Conservation (phyloP, 345 rosid species). For the Laguncularia racemosa region DNA sequence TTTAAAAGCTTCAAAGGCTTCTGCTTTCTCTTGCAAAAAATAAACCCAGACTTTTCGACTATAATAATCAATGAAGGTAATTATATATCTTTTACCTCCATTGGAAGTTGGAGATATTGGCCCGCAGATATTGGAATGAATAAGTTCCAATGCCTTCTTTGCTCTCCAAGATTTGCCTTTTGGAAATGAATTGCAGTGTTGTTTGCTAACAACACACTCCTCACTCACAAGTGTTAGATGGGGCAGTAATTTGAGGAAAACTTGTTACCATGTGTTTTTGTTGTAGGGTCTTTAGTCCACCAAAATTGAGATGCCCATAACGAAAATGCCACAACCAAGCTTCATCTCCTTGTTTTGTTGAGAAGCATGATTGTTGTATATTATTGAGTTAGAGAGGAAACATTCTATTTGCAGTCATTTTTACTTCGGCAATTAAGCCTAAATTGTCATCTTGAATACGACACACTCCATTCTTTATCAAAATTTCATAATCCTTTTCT, state of each 20-base stretch:
- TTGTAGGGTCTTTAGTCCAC: not conserved
- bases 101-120: too few species aligned
- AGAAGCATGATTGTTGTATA: not conserved
- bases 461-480: not conserved
- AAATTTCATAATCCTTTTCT: not conserved
- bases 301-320: constrained; percentile 3
- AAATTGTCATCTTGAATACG: not conserved
- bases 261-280: constrained; percentile 2
- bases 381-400: not conserved
- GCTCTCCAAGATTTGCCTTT: too few species aligned
- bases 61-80: not conserved
- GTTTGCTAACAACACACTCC: too few species aligned
- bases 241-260: not conserved
- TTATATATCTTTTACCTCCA: too few species aligned
- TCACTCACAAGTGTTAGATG: not conserved
- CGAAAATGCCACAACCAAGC: not conserved
- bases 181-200: too few species aligned
- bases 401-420: not conserved
- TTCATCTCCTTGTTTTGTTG: not conserved
- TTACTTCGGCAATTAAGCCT: not conserved
- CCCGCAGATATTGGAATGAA: too few species aligned
- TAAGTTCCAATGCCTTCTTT: too few species aligned
- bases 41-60: not conserved
- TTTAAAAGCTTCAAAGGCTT: not conserved
- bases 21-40: not conserved